Evolutionary conservation across 2,329 filamentous ascomycete species (phyloP), one percentile per base, ranked within the genome.

Genomic region (Plenodomus lindquistii): DNA sequence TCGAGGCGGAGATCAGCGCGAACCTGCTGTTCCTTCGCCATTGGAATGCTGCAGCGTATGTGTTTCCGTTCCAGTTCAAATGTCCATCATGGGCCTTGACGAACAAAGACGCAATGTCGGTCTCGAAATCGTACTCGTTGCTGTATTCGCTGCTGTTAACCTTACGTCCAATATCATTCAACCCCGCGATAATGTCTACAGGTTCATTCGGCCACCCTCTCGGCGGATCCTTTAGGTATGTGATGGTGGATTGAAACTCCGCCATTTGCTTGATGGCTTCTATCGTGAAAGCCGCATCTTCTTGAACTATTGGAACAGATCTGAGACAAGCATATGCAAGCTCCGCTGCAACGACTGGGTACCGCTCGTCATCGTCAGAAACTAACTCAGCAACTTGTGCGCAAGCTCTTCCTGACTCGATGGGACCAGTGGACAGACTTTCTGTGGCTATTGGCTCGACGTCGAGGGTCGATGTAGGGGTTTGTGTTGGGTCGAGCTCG

Each of bases 81-180:
- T 67, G 69, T 0, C 69, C 69, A 45, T 72, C 69, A 35, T 71
- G 65, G 7, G 65, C 67, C 47, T 68, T 69, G 40, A 55, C 50
- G 9, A 72, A 40, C 20, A 72, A 49, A 1, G 46, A 46, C 9
- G 68, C 63, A 44, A 72, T 70, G 31, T 69, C 74, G 16, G 53
- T 56, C 52, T 77, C 73, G 20, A 76, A 74, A 35, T 75, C 73
- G 44, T 70, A 76, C 47, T 76, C 73, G 40, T 72, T 75, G 5
- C 51, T 54, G 43, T 75, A 77, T 3, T 48, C 48, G 2, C 61
- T 63, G 15, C 57, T 54, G 1, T 60, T 48, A 2, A 76, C 61
- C 29, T 67, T 69, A 3, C 53, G 57, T 15, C 48, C 50, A 18
- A 77, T 71, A 7, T 69, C 58, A 5, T 75, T 65, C 16, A 76